A percentile compares a stretch with the other conserved stretches of the same genome.
Evolutionary conservation across 169 alveolate genomes (phyloP).

Genomic region (Plasmodium ovale): DNA sequence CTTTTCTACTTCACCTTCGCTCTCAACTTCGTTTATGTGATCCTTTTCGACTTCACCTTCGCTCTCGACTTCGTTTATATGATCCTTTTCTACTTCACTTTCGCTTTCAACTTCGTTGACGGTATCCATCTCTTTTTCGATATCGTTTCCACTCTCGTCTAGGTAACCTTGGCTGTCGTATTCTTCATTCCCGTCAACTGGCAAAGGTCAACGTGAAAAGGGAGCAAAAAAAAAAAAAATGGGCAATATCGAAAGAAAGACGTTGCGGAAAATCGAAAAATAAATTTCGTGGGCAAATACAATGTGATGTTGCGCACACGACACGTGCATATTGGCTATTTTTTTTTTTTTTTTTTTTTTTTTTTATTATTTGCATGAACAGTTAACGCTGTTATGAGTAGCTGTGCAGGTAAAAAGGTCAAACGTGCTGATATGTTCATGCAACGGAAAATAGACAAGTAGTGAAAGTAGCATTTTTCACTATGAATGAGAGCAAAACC

Average conservation of each 20-base stretch:
- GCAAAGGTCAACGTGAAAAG: not conserved
- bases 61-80: not conserved
- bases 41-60: not conserved
- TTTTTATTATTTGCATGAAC: not conserved
- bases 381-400: not conserved
- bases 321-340: not conserved
- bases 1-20: not conserved
- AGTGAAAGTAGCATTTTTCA: not conserved
- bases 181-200: conserved; percentile 7
- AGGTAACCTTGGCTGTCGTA: not conserved
- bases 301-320: not conserved
- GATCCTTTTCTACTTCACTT: not conserved
- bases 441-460: not conserved
- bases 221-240: not conserved
- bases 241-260: not conserved
- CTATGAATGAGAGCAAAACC: not conserved
- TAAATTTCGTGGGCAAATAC: not conserved
- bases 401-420: not conserved
- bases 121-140: not conserved
- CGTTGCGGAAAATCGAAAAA: not conserved
- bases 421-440: not conserved
- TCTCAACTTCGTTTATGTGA: not conserved
- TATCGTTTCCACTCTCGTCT: not conserved
- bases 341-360: too few species aligned
- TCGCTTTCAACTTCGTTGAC: not conserved